Base-by-base conservation (phyloP, 768 basidiomycete species). In the Leccinum fibrillosum region DNA sequence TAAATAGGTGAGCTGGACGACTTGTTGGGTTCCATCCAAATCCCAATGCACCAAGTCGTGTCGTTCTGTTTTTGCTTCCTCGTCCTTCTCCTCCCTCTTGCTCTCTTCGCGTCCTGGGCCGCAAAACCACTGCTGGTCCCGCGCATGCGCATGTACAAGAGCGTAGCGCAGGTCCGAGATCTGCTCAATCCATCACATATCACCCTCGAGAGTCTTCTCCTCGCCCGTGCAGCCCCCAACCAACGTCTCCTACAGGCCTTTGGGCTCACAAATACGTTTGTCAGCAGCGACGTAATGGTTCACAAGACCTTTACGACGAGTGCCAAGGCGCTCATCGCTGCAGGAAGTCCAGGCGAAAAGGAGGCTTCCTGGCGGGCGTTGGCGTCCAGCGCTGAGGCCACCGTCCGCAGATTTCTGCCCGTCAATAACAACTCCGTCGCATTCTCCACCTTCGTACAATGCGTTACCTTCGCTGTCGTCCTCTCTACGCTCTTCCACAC, bases 261-360 rank as follows among this genome's bases (percentile, higher is more conserved):
- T 6, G 63, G 62, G 0, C 30, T 74, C 10, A 75, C 79, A 0
- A 86, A 79, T 49, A 82, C 85, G 0, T 86, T 86, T 42, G 83
- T 86, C 26, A 79, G 76, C 44, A 35, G 53, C 0, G 73, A 80
- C 4, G 12, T 58, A 0, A 58, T 59, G 25, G 44, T 72, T 0
- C 70, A 85, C 58, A 64, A 57, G 28, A 21, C 47, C 0, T 73
- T 73, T n/a, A 64, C 62, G 5, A 52, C 53, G 7, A 52, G 21
- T 6, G 70, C 70, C 28, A 71, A 66, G 57, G 50, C 53, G 7
- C 56, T 73, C 8, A 59, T 71, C 28, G 15, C 53, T 5, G 42
- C 42, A 1, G 19, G 42, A 44, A n/a, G 54, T 2, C 25, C 44
- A 5, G 61, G 59, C n/a, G 37, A 56, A 1, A 62, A 52, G 49